phyloP scores from a whole-genome alignment of 257 asterid species.

The Anisodus tanguticus region DNA sequence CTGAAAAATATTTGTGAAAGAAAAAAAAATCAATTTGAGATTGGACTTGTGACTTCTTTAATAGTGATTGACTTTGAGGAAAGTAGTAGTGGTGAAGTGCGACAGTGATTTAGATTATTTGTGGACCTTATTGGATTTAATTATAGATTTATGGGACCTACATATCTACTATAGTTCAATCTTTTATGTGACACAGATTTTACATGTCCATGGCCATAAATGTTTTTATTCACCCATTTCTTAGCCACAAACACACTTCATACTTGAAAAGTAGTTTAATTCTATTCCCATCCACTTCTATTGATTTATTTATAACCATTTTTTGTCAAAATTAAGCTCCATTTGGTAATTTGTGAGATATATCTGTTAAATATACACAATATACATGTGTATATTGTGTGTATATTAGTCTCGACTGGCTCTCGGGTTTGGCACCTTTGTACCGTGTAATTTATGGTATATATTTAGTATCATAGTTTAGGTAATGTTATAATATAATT shows the following conservation, averaged over 20 bases:
- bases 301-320: background rate
- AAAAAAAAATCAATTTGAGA: background rate
- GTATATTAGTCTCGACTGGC: too few species aligned
- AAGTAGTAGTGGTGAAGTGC: background rate
- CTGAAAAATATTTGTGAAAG: too few species aligned
- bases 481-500: too few species aligned
- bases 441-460: too few species aligned
- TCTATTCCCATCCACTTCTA: background rate
- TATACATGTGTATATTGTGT: too few species aligned
- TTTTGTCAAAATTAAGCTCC: background rate
- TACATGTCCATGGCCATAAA: background rate
- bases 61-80: conserved; percentile 19
- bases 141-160: background rate
- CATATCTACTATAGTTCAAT: background rate
- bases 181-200: background rate
- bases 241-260: conserved; percentile 21
- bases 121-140: background rate
- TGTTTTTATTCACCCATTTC: background rate
- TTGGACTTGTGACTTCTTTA: background rate
- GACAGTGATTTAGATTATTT: background rate
- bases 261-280: background rate
- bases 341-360: background rate
- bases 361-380: too few species aligned
- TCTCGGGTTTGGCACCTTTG: too few species aligned
- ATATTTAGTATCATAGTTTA: too few species aligned